A percentile compares a stretch with the other conserved stretches of the same genome.
phyloP scores from a whole-genome alignment of 129 eudicot genomes.

The Kitagawia praeruptora region DNA sequence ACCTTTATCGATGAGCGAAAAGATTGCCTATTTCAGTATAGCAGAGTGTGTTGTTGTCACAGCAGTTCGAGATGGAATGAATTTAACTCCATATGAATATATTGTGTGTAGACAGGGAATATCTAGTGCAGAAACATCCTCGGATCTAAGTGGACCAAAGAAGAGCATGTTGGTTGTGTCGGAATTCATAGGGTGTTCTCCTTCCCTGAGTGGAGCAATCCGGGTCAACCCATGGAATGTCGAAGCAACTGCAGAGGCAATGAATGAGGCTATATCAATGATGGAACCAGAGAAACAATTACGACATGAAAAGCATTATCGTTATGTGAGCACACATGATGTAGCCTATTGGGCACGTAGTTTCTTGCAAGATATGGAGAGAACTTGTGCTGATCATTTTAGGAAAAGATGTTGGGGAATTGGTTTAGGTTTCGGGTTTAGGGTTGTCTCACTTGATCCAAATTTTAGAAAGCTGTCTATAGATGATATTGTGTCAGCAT shows the following conservation, averaged over 20 bases:
- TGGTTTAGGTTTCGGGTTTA: conserved; percentile 79
- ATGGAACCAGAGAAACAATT: conserved; percentile 57
- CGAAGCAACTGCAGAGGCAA: conserved; percentile 80
- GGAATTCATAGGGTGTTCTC: conserved; percentile 89
- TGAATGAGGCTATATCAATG: conserved; percentile 83
- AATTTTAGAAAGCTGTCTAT: conserved; percentile 76
- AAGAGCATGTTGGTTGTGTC: conserved; percentile 90
- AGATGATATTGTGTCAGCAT: conserved; percentile 64
- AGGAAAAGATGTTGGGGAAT: conserved; percentile 80
- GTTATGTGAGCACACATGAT: conserved; percentile 72
- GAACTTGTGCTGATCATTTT: conserved; percentile 81
- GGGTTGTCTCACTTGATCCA: conserved; percentile 82
- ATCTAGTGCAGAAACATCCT: conserved; percentile 40
- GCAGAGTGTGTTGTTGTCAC: conserved; percentile 96
- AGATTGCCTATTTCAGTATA: conserved; percentile 70
- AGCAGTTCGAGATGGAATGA: conserved; percentile 86
- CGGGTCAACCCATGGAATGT: conserved; percentile 90
- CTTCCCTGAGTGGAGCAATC: conserved; percentile 85
- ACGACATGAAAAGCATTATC: conserved; percentile 83
- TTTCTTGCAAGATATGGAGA: conserved; percentile 84
- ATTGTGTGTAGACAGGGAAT: conserved; percentile 72
- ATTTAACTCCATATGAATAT: conserved; percentile 83
- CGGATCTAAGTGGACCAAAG: conserved; percentile 41
- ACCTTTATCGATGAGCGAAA: conserved; percentile 43
- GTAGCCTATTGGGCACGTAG: conserved; percentile 87